phyloP scores from a whole-genome alignment of 2,329 filamentous ascomycete genomes.

The Trichoderma afroharzianum region DNA sequence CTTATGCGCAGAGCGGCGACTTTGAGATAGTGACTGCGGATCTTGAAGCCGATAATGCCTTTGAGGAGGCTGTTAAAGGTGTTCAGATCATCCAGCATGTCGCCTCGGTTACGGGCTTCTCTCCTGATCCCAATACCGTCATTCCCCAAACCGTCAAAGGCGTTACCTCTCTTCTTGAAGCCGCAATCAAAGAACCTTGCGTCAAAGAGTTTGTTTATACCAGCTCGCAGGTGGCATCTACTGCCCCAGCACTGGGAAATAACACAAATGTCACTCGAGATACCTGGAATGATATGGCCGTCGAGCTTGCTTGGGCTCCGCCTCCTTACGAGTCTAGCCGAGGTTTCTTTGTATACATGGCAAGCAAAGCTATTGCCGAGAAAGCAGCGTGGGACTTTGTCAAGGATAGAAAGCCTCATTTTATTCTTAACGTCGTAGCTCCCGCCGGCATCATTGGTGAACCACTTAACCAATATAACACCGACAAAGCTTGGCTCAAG shows the following conservation, averaged over 20 bases:
- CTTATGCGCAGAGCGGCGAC: not conserved
- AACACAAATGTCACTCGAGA: conserved; percentile 18
- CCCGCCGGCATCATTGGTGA: not conserved
- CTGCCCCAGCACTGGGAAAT: not conserved
- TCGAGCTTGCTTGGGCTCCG: conserved; percentile 29
- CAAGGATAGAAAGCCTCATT: conserved; percentile 23
- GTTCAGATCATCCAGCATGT: not conserved
- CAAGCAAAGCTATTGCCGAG: conserved; percentile 32
- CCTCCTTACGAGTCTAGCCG: conserved; percentile 24
- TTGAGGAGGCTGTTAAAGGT: not conserved
- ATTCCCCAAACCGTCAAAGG: conserved; percentile 21
- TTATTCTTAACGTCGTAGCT: not conserved
- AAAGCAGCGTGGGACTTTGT: conserved; percentile 30
- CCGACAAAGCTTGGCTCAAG: not conserved
- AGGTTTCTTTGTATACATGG: conserved; percentile 26
- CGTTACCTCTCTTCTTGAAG: conserved; percentile 36
- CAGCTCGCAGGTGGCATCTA: conserved; percentile 21
- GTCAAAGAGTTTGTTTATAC: conserved; percentile 35
- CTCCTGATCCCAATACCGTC: not conserved
- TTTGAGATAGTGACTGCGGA: not conserved
- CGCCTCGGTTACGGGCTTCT: not conserved
- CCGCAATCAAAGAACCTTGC: conserved; percentile 37
- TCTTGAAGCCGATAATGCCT: not conserved
- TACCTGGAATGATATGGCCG: conserved; percentile 32
- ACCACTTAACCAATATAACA: not conserved